Percentiles rank a stretch among this genome's conserved stretches.
Conservation (phyloP, 352 stramenopile genomes). For the Phytophthora aleatoria region DNA sequence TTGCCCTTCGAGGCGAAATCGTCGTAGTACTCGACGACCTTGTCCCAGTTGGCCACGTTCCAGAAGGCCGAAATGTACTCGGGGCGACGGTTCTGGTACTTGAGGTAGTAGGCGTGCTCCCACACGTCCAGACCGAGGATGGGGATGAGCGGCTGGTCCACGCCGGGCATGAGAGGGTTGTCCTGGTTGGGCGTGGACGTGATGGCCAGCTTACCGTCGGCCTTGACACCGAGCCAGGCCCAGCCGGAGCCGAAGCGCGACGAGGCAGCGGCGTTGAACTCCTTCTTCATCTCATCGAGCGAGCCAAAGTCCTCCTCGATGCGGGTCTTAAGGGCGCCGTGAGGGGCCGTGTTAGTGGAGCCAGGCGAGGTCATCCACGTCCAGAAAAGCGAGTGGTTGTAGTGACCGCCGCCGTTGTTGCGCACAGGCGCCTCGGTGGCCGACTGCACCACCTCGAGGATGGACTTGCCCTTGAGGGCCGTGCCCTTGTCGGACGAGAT, state of each 20-base stretch:
- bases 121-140: constrained; percentile 96
- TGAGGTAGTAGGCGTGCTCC: constrained; percentile 97
- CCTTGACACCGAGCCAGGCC: constrained; percentile 89
- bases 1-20: constrained; percentile 86
- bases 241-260: constrained; percentile 91
- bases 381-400: constrained; percentile 93
- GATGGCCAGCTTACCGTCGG: constrained; percentile 93
- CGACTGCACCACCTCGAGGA: constrained; percentile 77
- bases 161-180: constrained; percentile 86
- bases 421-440: constrained; percentile 77
- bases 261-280: constrained; percentile 89
- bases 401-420: constrained; percentile 88
- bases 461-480: constrained; percentile 77
- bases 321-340: constrained; percentile 76
- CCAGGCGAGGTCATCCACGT: constrained; percentile 90
- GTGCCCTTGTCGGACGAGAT: constrained; percentile 77
- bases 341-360: constrained; percentile 79
- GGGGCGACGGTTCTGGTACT: constrained; percentile 96
- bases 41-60: constrained; percentile 97
- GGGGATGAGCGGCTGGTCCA: constrained; percentile 85
- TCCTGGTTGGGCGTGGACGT: constrained; percentile 97
- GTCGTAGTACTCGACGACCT: constrained; percentile 93
- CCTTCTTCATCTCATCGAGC: constrained; percentile 87
- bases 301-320: constrained; percentile 93
- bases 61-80: constrained; percentile 98